Conservation (phyloP, 2,329 filamentous ascomycete species). For the Aureobasidium sp. region DNA sequence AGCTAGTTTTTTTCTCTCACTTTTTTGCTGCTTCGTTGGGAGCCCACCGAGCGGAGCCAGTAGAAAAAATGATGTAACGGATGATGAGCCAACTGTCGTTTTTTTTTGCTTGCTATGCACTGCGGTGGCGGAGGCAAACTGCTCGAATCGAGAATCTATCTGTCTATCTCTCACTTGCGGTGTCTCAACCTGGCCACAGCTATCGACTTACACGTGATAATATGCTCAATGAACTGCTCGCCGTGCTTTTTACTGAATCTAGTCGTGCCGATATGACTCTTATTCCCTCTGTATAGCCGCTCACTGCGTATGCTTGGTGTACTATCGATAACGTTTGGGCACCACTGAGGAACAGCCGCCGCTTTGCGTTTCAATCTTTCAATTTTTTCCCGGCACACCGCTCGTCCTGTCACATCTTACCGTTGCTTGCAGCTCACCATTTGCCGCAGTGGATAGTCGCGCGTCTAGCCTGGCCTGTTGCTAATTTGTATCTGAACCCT, state of each 20-base stretch:
- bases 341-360: conserved; percentile 2
- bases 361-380: not conserved
- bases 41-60: not conserved
- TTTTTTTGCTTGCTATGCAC: conserved; percentile 4
- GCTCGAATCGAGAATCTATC: not conserved
- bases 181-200: not conserved
- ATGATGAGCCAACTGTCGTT: not conserved
- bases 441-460: conserved; percentile 8
- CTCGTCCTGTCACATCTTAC: not conserved
- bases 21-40: conserved; percentile 10
- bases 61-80: conserved; percentile 9
- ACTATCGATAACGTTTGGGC: conserved; percentile 3
- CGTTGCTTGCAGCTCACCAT: not conserved
- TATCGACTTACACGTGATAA: not conserved
- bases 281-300: not conserved
- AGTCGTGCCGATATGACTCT: not conserved
- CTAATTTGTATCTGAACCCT: not conserved
- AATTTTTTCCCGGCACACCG: conserved; percentile 4
- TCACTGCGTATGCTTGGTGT: not conserved
- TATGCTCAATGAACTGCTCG: not conserved
- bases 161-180: not conserved
- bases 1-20: conserved; percentile 8
- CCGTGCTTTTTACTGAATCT: not conserved
- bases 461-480: conserved; percentile 4
- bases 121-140: conserved; percentile 7